Percentiles rank a stretch among this genome's conserved stretches.
Evolutionary conservation across 2,329 filamentous ascomycete species (phyloP).

Genomic region (Cladosporium oxysporum): DNA sequence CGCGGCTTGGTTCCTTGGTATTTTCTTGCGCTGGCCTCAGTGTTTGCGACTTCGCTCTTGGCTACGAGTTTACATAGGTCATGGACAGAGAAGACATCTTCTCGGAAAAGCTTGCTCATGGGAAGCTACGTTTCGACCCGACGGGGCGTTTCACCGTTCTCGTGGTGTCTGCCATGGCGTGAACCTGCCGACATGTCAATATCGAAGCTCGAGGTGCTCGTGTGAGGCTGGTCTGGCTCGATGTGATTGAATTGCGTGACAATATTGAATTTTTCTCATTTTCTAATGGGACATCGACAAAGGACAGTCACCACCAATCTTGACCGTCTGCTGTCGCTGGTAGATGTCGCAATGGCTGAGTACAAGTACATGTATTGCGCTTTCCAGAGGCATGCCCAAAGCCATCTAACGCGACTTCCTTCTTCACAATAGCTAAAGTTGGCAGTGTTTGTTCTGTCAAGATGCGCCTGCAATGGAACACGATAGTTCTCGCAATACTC

Average conservation of each 20-base stretch:
- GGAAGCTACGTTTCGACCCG: background rate
- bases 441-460: background rate
- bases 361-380: background rate
- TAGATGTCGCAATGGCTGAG: background rate
- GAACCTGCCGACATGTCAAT: background rate
- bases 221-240: background rate
- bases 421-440: background rate
- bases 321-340: background rate
- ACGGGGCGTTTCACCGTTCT: background rate
- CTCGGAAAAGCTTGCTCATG: background rate
- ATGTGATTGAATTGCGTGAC: background rate
- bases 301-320: too few species aligned
- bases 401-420: background rate
- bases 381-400: background rate
- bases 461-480: background rate
- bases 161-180: background rate
- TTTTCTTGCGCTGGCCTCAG: background rate
- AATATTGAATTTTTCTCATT: too few species aligned
- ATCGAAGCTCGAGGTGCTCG: background rate
- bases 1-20: constrained; percentile 1
- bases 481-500: background rate
- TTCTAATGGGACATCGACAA: too few species aligned
- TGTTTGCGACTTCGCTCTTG: background rate
- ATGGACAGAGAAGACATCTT: background rate
- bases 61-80: background rate